Base-by-base conservation (phyloP, 1,139 yeast species). In the Hansenula sp. region DNA sequence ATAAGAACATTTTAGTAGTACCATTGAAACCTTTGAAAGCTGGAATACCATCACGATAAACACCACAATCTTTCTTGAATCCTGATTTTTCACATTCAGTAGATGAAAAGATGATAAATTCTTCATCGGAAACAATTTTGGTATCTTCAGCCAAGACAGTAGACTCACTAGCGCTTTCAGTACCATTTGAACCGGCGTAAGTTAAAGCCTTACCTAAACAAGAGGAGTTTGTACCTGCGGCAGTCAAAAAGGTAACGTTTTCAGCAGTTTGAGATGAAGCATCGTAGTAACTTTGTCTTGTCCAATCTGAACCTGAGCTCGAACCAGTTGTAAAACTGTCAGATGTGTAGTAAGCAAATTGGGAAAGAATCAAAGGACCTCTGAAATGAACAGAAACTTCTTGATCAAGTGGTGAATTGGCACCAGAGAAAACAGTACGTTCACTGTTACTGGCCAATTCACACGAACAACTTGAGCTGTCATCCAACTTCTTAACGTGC, bases 371-470 rank as follows among this genome's bases (percentile, higher is more conserved):
- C 50, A 84, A 61, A 19, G 94, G 94, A 53, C 94, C 94, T 71
- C 94, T 79, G 65, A 84, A 77, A 62, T 85, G 94, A 30, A 84
- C 87, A n/a, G 90, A 81, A 43, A 85, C 67, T 57, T 81, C 88
- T 53, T 77, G 83, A 51, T 83, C 71, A 45, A 84, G 65, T 15
- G 94, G 94, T 39, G 90, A 70, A 63, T 81, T 76, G 45, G 74
- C 63, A 35, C 93, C 93, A 17, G 72, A 64, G 61, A 84, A 83
- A 42, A 73, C 58, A 31, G 66, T 54, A 41, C 72, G 47, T 12
- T 56, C 44, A 4, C 25, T 15, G 24, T 61, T 56, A 6, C 52
- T 54, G 15, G 64, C 69, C 9, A 66, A 58, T 49, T 68, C 67
- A 62, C 85, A 82, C 16, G 76, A 53, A 68, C 93, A 84, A 16